Base-by-base conservation (phyloP, 2,329 filamentous ascomycete genomes). In the Alternaria conjuncta region DNA sequence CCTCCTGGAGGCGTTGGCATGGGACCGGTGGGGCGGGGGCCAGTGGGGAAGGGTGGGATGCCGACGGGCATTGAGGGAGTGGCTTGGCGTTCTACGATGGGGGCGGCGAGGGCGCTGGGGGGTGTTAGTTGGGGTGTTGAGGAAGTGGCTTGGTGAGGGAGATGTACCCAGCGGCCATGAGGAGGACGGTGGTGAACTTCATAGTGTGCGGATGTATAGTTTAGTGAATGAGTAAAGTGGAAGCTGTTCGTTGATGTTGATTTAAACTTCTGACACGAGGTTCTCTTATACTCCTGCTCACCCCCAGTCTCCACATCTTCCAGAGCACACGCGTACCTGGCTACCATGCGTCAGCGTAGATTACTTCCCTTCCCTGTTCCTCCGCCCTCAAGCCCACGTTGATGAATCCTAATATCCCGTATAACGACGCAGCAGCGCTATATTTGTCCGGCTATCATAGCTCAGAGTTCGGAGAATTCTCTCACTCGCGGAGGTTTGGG, bases 101-200 rank as follows among this genome's bases (percentile, higher is more conserved):
- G 66, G 12, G 66, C 58, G 28, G 66, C 64, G n/a, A 68, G 8
- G 53, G 61, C 64, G 50, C 66, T 68, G 58, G 28, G 6, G 41
- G 36, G 8, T 59, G 51, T 66, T 46, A 63, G 60, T 47, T 10
- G 15, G 23, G 21, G 23, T 32, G 3, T 43, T 30, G 53, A 20
- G 11, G 12, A 18, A 26, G n/a, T 13, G 15, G 10, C 26, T 4
- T 30, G 11, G 12, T 26, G n/a, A 18, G 36, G 23, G 43, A 10
- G 36, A 23, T 32, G 11, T 60, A 68, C 65, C 63, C 63, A 55
- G 63, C 43, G 44, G 57, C 66, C 54, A 68, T 53, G 44, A 68
- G 30, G 26, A 65, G 7, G 20, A 65, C 30, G 44, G 55, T 4
- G 3, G 64, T 60, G 61, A 68, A 47, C 45, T 60, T 64, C 66